Base-by-base conservation (phyloP, 768 basidiomycete genomes). In the Leccinum imitatum region DNA sequence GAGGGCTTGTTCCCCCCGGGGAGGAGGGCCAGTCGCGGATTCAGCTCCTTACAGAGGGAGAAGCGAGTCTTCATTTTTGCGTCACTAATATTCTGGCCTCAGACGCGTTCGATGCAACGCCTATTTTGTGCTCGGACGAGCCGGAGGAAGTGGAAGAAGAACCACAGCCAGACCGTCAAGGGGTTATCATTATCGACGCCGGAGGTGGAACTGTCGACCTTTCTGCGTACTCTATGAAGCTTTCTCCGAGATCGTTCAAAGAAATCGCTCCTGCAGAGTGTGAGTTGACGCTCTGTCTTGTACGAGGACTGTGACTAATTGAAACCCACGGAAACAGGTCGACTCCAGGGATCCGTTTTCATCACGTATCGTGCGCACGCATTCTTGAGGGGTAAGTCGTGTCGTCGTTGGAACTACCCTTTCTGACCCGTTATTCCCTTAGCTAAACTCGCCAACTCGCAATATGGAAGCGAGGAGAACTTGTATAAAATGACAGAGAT, bases 41-140 rank as follows among this genome's bases (percentile, higher is more conserved):
- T 2, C 79, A 77, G 3, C 82, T 87, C 56, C 79, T 86, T 5
- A 86, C 84, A 0, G 85, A 87, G 61, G 85, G 85, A 1, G 85
- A 86, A 67, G 85, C 85, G 0, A 84, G 62, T 33, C 62, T 63
- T 4, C 80, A 86, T 64, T 86, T 81, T 61, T 85, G 84, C 50
- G 74, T 85, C 17, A 73, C 76, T 46, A 79, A 77, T 61, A 77
- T 80, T 0, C 64, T 82, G 6, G 71, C 77, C 1, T 72, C 68
- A 2, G 75, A 79, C 3, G 25, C 52, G 35, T 56, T 68, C 19
- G 59, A 57, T 6, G 25, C 53, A 1, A 61, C 44, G 30, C 58
- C 67, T 3, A 61, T 59, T 4, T 17, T 63, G n/a, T 54, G 39
- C 31, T 52, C 53, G 47, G 61, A 35, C 67, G 76, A 66, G 53